Conservation (phyloP, 768 basidiomycete genomes). For the Lanmaoa pseudosensibilis region DNA sequence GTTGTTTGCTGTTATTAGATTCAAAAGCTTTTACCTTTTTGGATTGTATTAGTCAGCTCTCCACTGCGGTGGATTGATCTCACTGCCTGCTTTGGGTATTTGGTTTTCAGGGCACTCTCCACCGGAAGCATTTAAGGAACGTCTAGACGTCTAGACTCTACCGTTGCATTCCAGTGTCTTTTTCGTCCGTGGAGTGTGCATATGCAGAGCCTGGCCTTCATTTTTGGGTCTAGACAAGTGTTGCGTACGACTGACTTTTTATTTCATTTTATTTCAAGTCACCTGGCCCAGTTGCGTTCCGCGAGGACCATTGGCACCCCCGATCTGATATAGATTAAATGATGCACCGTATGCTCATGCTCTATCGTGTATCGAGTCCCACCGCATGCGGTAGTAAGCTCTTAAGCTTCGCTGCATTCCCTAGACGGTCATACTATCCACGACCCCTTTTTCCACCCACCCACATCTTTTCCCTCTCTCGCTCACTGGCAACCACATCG, state of each 20-base stretch:
- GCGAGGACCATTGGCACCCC: conserved; percentile 34
- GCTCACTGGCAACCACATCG: conserved; percentile 10
- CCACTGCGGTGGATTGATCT: not conserved
- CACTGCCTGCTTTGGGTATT: not conserved
- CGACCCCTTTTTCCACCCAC: conserved; percentile 6
- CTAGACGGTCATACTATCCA: conserved; percentile 6
- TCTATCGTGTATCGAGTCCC: conserved; percentile 18
- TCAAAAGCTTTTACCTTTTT: conserved; percentile 23
- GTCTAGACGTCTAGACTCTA: conserved; percentile 11
- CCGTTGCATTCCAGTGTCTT: conserved; percentile 4
- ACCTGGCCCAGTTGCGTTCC: conserved; percentile 15
- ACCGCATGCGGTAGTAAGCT: conserved; percentile 21
- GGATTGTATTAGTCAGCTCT: conserved; percentile 5
- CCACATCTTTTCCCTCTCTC: not conserved
- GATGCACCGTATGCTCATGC: conserved; percentile 15
- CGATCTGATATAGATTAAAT: conserved; percentile 28
- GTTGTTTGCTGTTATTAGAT: conserved; percentile 33
- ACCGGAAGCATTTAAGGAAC: not conserved
- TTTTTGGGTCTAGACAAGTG: conserved; percentile 6
- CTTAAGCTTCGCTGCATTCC: conserved; percentile 19
- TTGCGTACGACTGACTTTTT: not conserved
- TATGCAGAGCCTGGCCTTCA: not conserved
- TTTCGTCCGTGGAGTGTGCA: not conserved
- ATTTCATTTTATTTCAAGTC: conserved; percentile 7
- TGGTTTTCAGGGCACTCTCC: conserved; percentile 1